Conservation (phyloP, 2,329 filamentous ascomycete species). For the Trichoderma arundinaceum region DNA sequence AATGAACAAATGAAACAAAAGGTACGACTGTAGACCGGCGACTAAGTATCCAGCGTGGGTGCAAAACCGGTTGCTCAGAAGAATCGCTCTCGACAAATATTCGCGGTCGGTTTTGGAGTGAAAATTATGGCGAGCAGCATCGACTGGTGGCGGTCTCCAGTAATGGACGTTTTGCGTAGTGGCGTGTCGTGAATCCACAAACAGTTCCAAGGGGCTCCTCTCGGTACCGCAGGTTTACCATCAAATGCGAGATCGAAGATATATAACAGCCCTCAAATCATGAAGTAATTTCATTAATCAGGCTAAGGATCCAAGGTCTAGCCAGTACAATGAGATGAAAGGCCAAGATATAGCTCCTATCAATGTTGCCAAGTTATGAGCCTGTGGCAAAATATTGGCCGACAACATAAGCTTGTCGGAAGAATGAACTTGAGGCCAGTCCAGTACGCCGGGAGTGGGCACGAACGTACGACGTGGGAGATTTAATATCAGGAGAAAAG, state of each 20-base stretch:
- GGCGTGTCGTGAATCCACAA: background rate
- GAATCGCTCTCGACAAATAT: background rate
- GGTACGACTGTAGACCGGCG: background rate
- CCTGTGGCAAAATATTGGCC: background rate
- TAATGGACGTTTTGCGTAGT: background rate
- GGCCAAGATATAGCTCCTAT: background rate
- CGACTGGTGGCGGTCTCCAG: background rate
- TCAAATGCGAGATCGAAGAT: slow-evolving; percentile 1
- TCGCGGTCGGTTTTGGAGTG: background rate
- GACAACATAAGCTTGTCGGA: background rate
- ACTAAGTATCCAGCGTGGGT: background rate
- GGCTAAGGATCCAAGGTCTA: background rate
- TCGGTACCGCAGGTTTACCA: background rate
- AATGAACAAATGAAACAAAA: background rate
- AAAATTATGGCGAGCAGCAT: background rate
- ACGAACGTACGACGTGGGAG: background rate
- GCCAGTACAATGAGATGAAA: background rate
- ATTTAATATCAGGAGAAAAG: slow-evolving; percentile 6
- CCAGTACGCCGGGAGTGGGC: background rate
- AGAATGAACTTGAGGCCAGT: background rate
- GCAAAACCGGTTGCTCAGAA: background rate
- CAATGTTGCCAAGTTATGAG: background rate
- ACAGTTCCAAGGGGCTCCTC: background rate
- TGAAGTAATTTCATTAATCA: background rate
- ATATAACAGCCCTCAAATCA: background rate